phyloP scores from a whole-genome alignment of 2,329 filamentous ascomycete genomes.

The Colletotrichum paranaense region DNA sequence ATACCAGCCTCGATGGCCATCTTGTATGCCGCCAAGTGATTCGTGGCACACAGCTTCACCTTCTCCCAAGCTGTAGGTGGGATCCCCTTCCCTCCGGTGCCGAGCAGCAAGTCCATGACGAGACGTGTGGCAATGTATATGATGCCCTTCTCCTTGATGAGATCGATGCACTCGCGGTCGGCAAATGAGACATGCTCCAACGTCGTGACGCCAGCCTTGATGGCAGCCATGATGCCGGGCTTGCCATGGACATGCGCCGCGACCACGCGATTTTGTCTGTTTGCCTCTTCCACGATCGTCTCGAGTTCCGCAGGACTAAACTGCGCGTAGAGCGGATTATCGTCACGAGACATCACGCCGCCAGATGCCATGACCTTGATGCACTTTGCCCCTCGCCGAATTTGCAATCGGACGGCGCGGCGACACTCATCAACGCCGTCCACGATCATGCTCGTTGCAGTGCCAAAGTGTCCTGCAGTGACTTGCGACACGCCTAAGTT shows the following conservation, averaged over 20 bases:
- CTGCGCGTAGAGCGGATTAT: constrained; percentile 54
- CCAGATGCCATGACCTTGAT: constrained; percentile 60
- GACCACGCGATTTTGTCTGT: constrained; percentile 50
- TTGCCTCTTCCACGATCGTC: constrained; percentile 56
- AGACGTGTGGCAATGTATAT: constrained; percentile 53
- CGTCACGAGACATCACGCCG: constrained; percentile 52
- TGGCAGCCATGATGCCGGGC: constrained; percentile 56
- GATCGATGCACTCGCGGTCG: constrained; percentile 52
- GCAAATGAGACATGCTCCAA: constrained; percentile 60
- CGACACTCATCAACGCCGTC: constrained; percentile 60
- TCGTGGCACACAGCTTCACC: constrained; percentile 44
- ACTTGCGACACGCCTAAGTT: constrained; percentile 46
- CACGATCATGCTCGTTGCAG: constrained; percentile 46
- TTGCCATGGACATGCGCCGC: constrained; percentile 60
- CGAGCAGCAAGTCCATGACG: constrained; percentile 46
- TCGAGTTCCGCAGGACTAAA: constrained; percentile 56
- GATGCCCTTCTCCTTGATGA: constrained; percentile 50
- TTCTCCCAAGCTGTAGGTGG: constrained; percentile 48
- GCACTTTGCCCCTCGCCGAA: constrained; percentile 58
- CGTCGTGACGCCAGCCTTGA: constrained; percentile 55
- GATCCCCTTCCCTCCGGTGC: constrained; percentile 47
- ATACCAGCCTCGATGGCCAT: constrained; percentile 50
- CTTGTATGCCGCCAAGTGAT: constrained; percentile 49
- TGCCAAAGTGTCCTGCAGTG: constrained; percentile 45
- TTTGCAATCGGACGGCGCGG: constrained; percentile 52